Conservation (phyloP, 192 early-diverging fungal species). For the Obelidium mucronatum region DNA sequence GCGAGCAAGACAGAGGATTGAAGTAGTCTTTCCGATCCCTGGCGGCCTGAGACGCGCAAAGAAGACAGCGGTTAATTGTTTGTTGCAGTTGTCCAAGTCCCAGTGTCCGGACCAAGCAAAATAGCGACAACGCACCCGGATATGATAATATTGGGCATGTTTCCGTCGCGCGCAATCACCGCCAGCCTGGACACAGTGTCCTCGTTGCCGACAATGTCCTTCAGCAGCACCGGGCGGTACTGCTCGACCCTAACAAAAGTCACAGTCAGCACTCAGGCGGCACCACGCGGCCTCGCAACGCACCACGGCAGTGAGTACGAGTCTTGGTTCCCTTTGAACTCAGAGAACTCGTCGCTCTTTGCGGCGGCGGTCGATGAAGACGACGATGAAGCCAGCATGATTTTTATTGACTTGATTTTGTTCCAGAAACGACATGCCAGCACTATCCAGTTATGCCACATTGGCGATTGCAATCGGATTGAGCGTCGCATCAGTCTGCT, state of each 20-base stretch:
- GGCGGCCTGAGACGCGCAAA: slow-evolving; percentile 69
- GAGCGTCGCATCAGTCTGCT: too few species aligned
- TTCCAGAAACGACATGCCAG: too few species aligned
- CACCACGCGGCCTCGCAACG: too few species aligned
- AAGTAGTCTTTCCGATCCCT: slow-evolving; percentile 98
- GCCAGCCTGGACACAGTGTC: slow-evolving; percentile 87
- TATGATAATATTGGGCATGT: slow-evolving; percentile 96
- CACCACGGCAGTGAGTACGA: slow-evolving; percentile 27
- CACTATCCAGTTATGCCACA: too few species aligned
- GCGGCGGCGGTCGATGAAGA: neutral
- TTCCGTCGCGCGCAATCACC: slow-evolving; percentile 88
- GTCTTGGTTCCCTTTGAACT: slow-evolving; percentile 40
- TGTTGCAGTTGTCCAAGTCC: too few species aligned
- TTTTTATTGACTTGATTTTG: too few species aligned
- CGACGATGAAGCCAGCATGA: too few species aligned
- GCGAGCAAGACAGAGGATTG: slow-evolving; percentile 90
- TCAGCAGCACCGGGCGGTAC: slow-evolving; percentile 84
- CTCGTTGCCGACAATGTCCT: slow-evolving; percentile 94
- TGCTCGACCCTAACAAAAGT: slow-evolving; percentile 81
- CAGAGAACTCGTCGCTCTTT: neutral
- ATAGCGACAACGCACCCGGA: slow-evolving; percentile 46
- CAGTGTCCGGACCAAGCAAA: neutral
- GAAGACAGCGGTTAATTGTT: neutral
- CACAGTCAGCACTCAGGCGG: neutral
- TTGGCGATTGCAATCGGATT: too few species aligned